Percentiles rank a stretch among this genome's conserved stretches.
Evolutionary conservation across 2,329 filamentous ascomycete genomes (phyloP).

Genomic region (Monosporascus sp.): DNA sequence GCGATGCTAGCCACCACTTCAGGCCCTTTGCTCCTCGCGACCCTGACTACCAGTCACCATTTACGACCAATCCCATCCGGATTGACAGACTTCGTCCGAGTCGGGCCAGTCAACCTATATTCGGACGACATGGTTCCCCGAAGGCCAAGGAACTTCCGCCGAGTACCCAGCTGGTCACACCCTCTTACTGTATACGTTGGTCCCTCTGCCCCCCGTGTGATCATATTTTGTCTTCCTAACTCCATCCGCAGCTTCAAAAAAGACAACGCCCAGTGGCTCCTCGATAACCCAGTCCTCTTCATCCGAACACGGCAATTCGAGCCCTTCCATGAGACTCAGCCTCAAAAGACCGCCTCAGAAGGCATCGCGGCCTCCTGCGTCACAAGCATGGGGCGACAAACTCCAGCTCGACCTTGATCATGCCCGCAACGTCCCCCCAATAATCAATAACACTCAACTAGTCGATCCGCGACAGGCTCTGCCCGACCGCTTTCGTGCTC

Average conservation of each 20-base stretch:
- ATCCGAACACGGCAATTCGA: conserved; percentile 17
- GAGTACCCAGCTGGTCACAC: conserved; percentile 12
- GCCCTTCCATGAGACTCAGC: conserved; percentile 22
- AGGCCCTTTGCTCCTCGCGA: conserved; percentile 13
- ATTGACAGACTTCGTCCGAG: conserved; percentile 7
- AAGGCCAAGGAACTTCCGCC: conserved; percentile 14
- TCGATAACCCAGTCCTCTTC: conserved; percentile 19
- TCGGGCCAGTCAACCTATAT: conserved; percentile 8
- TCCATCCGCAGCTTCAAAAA: conserved; percentile 9
- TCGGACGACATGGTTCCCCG: conserved; percentile 8
- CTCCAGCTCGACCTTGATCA: conserved; percentile 20
- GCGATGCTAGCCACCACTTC: conserved; percentile 28
- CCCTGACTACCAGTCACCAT: conserved; percentile 12
- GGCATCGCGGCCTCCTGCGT: conserved; percentile 4
- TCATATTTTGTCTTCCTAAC: conserved; percentile 7
- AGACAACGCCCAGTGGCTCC: conserved; percentile 10
- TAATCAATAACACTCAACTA: conserved; percentile 35
- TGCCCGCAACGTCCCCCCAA: conserved; percentile 25
- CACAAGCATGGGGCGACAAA: conserved; percentile 14
- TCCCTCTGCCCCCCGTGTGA: background rate
- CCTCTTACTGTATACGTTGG: conserved; percentile 18
- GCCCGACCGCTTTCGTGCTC: conserved; percentile 61
- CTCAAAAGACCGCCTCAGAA: conserved; percentile 10
- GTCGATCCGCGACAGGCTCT: conserved; percentile 45
- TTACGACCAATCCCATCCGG: conserved; percentile 8